These are phyloP conservation scores for Dactylorhiza incarnata DNA, from an alignment of 106 monocot genomes.

Conservation along the genomic window DNA sequence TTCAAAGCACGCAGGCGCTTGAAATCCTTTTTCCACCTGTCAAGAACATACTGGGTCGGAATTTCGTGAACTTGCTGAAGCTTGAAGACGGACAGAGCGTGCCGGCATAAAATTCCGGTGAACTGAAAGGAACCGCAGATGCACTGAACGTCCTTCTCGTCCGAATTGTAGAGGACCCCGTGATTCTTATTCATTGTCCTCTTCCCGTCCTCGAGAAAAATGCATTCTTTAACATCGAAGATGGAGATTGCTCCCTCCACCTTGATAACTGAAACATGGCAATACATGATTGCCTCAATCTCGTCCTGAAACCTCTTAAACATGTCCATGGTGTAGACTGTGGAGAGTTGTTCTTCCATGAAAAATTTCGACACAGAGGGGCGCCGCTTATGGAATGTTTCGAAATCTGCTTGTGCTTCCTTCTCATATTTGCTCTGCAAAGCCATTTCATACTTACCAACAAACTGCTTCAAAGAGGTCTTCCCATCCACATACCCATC, in stretches of 20 bases:
- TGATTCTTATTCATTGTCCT: conserved; percentile 40
- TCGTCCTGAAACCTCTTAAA: conserved; percentile 67
- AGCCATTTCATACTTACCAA: conserved; percentile 51
- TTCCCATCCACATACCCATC: conserved; percentile 48
- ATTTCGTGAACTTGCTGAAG: conserved; percentile 50
- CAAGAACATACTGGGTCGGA: conserved; percentile 45
- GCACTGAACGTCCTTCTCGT: conserved; percentile 31
- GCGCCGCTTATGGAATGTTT: conserved; percentile 49
- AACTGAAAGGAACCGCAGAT: conserved; percentile 60
- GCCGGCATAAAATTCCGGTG: conserved; percentile 48
- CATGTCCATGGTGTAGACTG: conserved; percentile 40
- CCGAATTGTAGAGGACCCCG: conserved; percentile 32
- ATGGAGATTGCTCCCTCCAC: conserved; percentile 31
- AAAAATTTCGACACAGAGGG: conserved; percentile 47
- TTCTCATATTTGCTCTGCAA: conserved; percentile 52
- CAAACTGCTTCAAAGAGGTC: conserved; percentile 38
- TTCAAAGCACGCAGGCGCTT: conserved; percentile 37
- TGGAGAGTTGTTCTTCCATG: conserved; percentile 63
- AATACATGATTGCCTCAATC: conserved; percentile 59
- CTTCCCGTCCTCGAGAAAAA: conserved; percentile 53
- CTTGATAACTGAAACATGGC: conserved; percentile 34
- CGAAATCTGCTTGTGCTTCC: conserved; percentile 59
- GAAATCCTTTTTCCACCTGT: conserved; percentile 62
- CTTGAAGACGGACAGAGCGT: conserved; percentile 49
- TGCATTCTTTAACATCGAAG: conserved; percentile 54